Conservation (phyloP, 2,329 filamentous ascomycete genomes). For the Fulvia fulva region DNA sequence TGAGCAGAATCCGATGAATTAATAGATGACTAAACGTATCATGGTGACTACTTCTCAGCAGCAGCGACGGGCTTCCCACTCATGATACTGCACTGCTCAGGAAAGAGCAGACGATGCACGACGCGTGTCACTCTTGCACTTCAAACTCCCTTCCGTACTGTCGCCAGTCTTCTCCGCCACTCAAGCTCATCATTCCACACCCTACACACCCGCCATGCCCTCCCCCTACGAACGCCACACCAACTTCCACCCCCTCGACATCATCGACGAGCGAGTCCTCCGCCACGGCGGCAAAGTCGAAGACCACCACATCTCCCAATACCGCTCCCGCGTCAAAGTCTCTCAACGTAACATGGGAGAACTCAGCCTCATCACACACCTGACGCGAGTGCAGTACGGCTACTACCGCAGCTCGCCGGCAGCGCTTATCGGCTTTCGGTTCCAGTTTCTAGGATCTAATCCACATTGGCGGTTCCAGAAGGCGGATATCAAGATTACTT, state of each 20-base stretch:
- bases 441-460: conserved; percentile 9
- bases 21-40: too few relatives aligned
- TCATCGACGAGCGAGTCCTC: conserved; percentile 17
- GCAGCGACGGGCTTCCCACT: too few relatives aligned
- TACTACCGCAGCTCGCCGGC: conserved; percentile 10
- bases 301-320: conserved; percentile 3
- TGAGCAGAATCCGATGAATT: too few relatives aligned
- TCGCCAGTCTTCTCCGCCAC: too few relatives aligned
- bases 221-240: conserved; percentile 5
- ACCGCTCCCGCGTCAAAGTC: conserved; percentile 2
- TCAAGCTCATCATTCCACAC: background rate
- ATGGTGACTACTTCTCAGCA: too few relatives aligned
- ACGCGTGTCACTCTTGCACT: too few relatives aligned
- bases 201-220: background rate
- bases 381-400: conserved; percentile 13
- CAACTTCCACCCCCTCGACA: conserved; percentile 7
- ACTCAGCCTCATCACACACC: conserved; percentile 11
- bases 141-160: too few relatives aligned
- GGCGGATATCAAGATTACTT: conserved; percentile 9
- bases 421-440: conserved; percentile 10
- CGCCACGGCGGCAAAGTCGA: conserved; percentile 8
- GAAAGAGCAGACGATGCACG: too few relatives aligned
- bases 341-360: conserved; percentile 8
- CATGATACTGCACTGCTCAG: too few relatives aligned
- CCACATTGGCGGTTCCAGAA: conserved; percentile 11